These are phyloP conservation scores for Stemphylium beticola DNA, from an alignment of 2,329 filamentous ascomycete genomes.

Conservation along the genomic window DNA sequence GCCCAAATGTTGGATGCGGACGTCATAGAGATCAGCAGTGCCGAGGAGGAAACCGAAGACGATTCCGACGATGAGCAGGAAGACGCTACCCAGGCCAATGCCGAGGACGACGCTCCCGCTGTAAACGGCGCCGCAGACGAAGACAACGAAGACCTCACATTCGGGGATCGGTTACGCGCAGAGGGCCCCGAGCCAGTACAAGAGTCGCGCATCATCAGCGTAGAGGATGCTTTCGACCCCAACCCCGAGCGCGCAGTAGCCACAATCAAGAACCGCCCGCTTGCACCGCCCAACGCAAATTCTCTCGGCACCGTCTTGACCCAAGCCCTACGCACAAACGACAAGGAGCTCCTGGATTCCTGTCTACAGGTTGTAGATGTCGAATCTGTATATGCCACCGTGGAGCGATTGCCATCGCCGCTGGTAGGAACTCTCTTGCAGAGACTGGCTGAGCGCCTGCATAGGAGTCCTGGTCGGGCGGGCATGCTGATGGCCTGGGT, in stretches of 20 bases:
- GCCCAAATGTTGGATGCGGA: constrained; percentile 47
- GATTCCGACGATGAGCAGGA: constrained; percentile 38
- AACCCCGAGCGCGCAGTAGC: constrained; percentile 55
- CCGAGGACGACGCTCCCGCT: constrained; percentile 34
- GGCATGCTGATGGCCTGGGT: constrained; percentile 94
- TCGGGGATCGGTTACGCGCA: constrained; percentile 82
- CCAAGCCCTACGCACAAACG: constrained; percentile 91
- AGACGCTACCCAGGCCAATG: constrained; percentile 24
- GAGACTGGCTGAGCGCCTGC: constrained; percentile 84
- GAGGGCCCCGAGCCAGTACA: constrained; percentile 54
- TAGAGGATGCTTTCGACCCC: constrained; percentile 62
- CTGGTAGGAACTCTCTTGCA: constrained; percentile 80
- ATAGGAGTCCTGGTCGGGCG: constrained; percentile 85
- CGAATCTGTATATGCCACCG: constrained; percentile 81
- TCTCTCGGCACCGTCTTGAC: constrained; percentile 92
- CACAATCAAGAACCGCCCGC: constrained; percentile 51
- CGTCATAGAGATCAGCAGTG: constrained; percentile 58
- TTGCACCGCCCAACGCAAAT: constrained; percentile 71
- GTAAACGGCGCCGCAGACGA: constrained; percentile 31
- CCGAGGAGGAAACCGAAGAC: constrained; percentile 50
- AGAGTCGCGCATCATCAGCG: constrained; percentile 68
- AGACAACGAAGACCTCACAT: constrained; percentile 68
- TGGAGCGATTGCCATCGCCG: constrained; percentile 85
- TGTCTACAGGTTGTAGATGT: constrained; percentile 83
- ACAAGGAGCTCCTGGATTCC: constrained; percentile 85